phyloP scores from a whole-genome alignment of 148 eudicot species.

The Bassia scoparia region DNA sequence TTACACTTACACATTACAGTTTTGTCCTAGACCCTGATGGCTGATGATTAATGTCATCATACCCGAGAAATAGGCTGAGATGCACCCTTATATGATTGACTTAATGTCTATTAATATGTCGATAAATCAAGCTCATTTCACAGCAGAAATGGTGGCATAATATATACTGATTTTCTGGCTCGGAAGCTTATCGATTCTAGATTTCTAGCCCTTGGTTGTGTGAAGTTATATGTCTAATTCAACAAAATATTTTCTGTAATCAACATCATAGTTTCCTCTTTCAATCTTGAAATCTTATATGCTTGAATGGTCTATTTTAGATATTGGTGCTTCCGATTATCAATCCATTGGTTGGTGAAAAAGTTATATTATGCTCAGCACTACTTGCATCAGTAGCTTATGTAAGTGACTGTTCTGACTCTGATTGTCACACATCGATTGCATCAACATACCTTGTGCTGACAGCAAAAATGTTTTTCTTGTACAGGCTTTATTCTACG shows the following conservation, averaged over 20 bases:
- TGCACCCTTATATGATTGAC: too few relatives aligned
- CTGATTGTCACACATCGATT: background rate
- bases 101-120: too few relatives aligned
- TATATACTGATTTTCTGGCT: too few relatives aligned
- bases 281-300: background rate
- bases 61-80: too few relatives aligned
- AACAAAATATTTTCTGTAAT: too few relatives aligned
- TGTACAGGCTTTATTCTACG: slow-evolving; percentile 75
- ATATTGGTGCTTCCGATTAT: slow-evolving; percentile 65
- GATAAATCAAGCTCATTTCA: too few relatives aligned
- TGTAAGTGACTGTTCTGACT: slow-evolving; percentile 40
- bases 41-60: too few relatives aligned
- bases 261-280: background rate
- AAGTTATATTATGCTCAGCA: slow-evolving; percentile 54
- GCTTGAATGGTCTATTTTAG: slow-evolving; percentile 25
- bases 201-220: too few relatives aligned
- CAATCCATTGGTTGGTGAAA: slow-evolving; percentile 87
- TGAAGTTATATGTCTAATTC: too few relatives aligned
- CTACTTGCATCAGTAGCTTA: slow-evolving; percentile 70
- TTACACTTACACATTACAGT: slow-evolving; percentile 4
- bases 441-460: background rate
- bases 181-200: too few relatives aligned
- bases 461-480: background rate
- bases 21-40: too few relatives aligned
- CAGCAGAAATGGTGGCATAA: too few relatives aligned